Percentiles rank a stretch among this genome's conserved stretches.
Conservation (phyloP, 306 rosid species). For the Cyamopsis tetragonoloba region DNA sequence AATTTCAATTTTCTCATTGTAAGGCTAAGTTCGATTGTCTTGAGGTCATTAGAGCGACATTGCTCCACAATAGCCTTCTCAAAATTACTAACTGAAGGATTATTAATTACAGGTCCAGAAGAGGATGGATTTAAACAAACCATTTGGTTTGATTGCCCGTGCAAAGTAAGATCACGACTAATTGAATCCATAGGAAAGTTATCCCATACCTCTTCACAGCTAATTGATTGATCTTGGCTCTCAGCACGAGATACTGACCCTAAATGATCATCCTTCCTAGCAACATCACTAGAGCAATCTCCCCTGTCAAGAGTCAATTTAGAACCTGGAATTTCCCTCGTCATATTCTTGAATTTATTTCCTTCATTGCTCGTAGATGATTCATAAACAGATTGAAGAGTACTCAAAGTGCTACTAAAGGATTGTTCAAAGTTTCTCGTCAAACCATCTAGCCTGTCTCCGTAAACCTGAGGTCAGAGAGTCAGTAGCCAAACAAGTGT, state of each 20-base stretch:
- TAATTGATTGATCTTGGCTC: conserved; percentile 28
- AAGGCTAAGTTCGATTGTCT: conserved; percentile 56
- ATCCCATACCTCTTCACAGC: conserved; percentile 36
- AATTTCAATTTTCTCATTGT: conserved; percentile 40
- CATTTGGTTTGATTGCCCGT: conserved; percentile 43
- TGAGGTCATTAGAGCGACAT: conserved; percentile 71
- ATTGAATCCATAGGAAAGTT: conserved; percentile 29
- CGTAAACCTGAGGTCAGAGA: conserved; percentile 62
- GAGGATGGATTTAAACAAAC: conserved; percentile 32
- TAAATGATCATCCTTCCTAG: conserved; percentile 33
- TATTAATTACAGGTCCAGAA: conserved; percentile 30
- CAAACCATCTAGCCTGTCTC: conserved; percentile 65
- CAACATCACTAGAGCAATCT: conserved; percentile 31
- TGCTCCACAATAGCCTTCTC: conserved; percentile 64
- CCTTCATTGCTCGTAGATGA: conserved; percentile 35
- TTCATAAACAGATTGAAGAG: conserved; percentile 62
- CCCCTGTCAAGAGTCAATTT: conserved; percentile 25
- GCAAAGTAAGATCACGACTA: conserved; percentile 41
- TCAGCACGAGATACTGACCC: conserved; percentile 10
- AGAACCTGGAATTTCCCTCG: conserved; percentile 27
- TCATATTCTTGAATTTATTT: conserved; percentile 15
- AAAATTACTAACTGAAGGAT: conserved; percentile 28
- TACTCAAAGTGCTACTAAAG: conserved; percentile 74
- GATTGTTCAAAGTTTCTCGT: conserved; percentile 75
- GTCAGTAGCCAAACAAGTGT: conserved; percentile 40